phyloP scores from a whole-genome alignment of 352 stramenopile species.

The Phytophthora tubulina region DNA sequence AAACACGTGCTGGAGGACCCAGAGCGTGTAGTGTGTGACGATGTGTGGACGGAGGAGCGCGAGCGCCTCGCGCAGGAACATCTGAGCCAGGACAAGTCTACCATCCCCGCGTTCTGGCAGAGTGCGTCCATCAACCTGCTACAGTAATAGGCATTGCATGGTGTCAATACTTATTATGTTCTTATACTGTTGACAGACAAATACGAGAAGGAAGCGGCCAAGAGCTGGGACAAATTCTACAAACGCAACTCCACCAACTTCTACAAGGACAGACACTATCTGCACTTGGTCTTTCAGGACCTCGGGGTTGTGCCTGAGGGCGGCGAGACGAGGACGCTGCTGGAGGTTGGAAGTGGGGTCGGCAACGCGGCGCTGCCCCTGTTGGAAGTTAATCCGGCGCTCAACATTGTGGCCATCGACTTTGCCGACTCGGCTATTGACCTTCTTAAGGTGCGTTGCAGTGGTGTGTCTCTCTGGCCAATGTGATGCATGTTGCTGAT shows the following conservation, averaged over 20 bases:
- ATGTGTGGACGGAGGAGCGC: conserved; percentile 87
- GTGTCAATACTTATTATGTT: neutral
- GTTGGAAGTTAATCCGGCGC: conserved; percentile 90
- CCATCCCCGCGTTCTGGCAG: conserved; percentile 85
- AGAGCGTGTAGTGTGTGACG: conserved; percentile 74
- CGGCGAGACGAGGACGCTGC: conserved; percentile 67
- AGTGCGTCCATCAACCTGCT: conserved; percentile 34
- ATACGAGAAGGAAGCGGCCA: conserved; percentile 85
- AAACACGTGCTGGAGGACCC: conserved; percentile 77
- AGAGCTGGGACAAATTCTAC: conserved; percentile 96
- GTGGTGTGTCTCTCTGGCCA: neutral
- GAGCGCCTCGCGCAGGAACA: conserved; percentile 75
- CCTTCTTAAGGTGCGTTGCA: conserved; percentile 81
- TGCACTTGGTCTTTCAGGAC: conserved; percentile 93
- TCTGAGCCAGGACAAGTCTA: conserved; percentile 78
- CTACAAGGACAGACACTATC: conserved; percentile 96
- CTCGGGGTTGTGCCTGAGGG: conserved; percentile 68
- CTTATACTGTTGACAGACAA: conserved; percentile 50
- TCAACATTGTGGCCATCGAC: conserved; percentile 93
- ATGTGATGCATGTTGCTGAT: neutral
- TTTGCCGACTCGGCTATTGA: conserved; percentile 93
- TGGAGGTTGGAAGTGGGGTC: conserved; percentile 96
- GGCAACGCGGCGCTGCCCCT: conserved; percentile 96
- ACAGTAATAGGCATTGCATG: neutral
- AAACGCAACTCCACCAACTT: conserved; percentile 94